Evolutionary conservation across 306 rosid genomes (phyloP), one percentile per base, ranked within the genome.

Genomic region (Adenanthera pavonina): DNA sequence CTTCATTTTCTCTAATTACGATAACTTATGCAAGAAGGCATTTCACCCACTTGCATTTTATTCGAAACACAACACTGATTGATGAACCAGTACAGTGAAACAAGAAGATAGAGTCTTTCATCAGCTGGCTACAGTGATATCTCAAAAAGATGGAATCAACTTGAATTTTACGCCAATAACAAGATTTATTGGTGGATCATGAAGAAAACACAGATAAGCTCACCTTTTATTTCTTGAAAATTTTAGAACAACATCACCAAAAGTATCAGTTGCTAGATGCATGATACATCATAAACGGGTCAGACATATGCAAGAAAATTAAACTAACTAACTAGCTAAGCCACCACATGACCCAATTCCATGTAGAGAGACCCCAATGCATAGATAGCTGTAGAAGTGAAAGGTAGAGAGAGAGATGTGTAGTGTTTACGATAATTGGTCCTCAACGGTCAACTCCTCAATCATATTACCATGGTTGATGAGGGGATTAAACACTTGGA

Each of bases 401-500:
- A 12, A 7, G 46, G 3, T 8, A 19, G 61, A 43, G 73, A 38
- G 56, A 6, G 64, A 66, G 69, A 49, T 53, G 61, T 43, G 64
- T 5, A 5, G 8, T 38, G 62, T 70, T 70, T 17, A 76, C 6
- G 77, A 88, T 40, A 56, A 66, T 14, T 84, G 73, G 64, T 89
- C 93, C 77, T 85, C 88, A 69, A 89, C 53, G 51, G 65, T 56
- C 79, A 87, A 80, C 68, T 89, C 92, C 76, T 87, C 91, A 57
- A 86, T 84, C 87, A 86, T 85, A 34, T 70, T 87, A 20, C 88
- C 93, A 67, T 82, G 91, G n/a, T 83, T 88, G 74, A 86, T 86
- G 69, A 86, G 82, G 14, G 91, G 93, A 76, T 86, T 86, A 81
- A 95, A 88, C 67, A 82, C 84, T 54, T 89, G 89, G 43, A 90